A percentile compares a stretch with the other conserved stretches of the same genome.
Evolutionary conservation across 257 asterid species (phyloP).

Genomic region (Solanum medicagineum): DNA sequence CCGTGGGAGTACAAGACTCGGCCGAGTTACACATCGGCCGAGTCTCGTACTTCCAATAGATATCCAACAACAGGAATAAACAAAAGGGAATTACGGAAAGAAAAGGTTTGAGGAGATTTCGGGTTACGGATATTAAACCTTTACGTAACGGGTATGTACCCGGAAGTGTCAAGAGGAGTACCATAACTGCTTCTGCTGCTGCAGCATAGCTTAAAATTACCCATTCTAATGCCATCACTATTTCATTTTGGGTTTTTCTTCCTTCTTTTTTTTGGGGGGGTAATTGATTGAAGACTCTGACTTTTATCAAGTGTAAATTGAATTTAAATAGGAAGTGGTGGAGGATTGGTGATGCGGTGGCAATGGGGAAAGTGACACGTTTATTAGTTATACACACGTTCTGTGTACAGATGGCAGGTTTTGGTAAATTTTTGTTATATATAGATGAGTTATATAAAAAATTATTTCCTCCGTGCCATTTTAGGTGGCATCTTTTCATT

Average conservation of each 20-base stretch:
- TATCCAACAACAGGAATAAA: constrained; percentile 31
- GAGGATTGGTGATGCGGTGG: background rate
- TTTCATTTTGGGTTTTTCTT: background rate
- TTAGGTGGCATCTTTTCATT: too few species aligned
- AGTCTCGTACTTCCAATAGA: constrained; percentile 50
- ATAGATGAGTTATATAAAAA: too few species aligned
- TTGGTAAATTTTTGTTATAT: background rate
- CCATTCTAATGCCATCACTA: constrained; percentile 44
- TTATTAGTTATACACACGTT: background rate
- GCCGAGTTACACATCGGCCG: constrained; percentile 24
- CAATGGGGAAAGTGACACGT: background rate
- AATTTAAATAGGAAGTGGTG: background rate
- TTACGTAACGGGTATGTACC: constrained; percentile 24
- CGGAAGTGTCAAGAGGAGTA: constrained; percentile 30
- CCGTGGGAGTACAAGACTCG: constrained; percentile 21
- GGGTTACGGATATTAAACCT: constrained; percentile 23
- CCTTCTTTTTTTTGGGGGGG: too few species aligned
- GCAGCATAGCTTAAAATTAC: constrained; percentile 34
- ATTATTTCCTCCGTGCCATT: too few species aligned
- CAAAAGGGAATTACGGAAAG: constrained; percentile 37
- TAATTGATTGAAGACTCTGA: background rate
- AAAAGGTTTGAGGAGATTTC: constrained; percentile 30
- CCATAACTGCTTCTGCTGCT: constrained; percentile 37
- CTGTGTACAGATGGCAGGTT: background rate
- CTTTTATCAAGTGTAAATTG: background rate